These are phyloP conservation scores for Penicillium vulpinum DNA, from an alignment of 2,329 filamentous ascomycete species.

Conservation along the genomic window DNA sequence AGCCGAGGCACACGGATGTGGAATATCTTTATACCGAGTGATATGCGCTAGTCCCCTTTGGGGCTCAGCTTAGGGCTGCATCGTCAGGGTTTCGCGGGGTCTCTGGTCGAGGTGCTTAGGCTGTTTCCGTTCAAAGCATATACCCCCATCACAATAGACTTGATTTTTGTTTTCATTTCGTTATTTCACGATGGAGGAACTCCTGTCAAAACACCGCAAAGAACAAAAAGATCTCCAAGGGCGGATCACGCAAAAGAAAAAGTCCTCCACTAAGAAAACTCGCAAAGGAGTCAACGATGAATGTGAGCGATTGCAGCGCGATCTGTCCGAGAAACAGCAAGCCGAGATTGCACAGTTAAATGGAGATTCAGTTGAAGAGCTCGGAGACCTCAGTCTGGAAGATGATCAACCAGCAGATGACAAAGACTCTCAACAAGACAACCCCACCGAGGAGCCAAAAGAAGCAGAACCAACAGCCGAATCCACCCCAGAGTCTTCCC, in stretches of 20 bases:
- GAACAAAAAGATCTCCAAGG: conserved; percentile 85
- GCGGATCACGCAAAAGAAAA: conserved; percentile 91
- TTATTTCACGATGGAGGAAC: conserved; percentile 62
- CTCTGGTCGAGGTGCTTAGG: conserved; percentile 9
- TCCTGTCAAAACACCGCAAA: conserved; percentile 78
- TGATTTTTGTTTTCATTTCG: not conserved
- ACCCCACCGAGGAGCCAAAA: conserved; percentile 4
- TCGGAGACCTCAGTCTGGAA: conserved; percentile 38
- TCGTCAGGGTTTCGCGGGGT: conserved; percentile 34
- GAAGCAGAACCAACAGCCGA: not conserved
- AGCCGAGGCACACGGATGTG: conserved; percentile 31
- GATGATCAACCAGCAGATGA: conserved; percentile 24
- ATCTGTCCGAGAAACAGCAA: conserved; percentile 57
- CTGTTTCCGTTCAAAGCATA: conserved; percentile 9
- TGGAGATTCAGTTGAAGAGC: conserved; percentile 32
- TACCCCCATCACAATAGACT: conserved; percentile 3
- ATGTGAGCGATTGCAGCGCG: conserved; percentile 58
- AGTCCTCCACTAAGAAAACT: conserved; percentile 83
- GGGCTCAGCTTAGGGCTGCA: conserved; percentile 28
- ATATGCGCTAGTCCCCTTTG: conserved; percentile 20
- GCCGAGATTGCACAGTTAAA: conserved; percentile 51
- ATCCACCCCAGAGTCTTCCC: conserved; percentile 9
- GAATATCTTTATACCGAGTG: conserved; percentile 13
- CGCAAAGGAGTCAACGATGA: conserved; percentile 69
- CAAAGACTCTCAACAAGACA: conserved; percentile 11